These are phyloP conservation scores for Mrakiaceae sp. DNA, from an alignment of 1,284 basidiomycete genomes.

Conservation along the genomic window DNA sequence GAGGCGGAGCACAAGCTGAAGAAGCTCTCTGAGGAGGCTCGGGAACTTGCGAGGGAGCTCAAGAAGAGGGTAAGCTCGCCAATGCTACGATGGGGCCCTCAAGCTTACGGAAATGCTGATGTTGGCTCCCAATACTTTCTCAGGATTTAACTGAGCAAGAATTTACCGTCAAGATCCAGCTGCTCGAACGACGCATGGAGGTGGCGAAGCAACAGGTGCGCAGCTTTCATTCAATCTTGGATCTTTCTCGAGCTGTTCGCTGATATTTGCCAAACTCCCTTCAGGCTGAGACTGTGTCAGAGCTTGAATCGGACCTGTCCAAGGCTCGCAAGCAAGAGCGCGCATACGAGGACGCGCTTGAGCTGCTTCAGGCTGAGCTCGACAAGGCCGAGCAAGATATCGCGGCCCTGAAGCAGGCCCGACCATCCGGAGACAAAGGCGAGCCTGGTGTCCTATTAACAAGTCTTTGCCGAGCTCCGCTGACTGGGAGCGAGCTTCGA, in stretches of 20 bases:
- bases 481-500: no score
- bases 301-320: constrained; percentile 66
- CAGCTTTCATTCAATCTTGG: background rate
- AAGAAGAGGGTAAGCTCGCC: constrained; percentile 42
- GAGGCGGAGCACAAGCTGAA: constrained; percentile 81
- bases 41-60: constrained; percentile 70
- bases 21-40: constrained; percentile 77
- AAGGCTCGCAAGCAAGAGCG: constrained; percentile 77
- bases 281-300: constrained; percentile 61
- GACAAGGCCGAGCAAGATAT: constrained; percentile 80
- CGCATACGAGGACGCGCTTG: constrained; percentile 83
- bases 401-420: constrained; percentile 54
- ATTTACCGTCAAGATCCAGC: constrained; percentile 77
- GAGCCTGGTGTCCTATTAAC: background rate
- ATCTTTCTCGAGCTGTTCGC: background rate
- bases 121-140: background rate
- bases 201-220: constrained; percentile 62
- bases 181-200: constrained; percentile 87
- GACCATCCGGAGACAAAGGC: background rate
- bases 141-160: constrained; percentile 88
- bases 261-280: background rate
- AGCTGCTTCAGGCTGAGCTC: constrained; percentile 78
- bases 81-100: background rate
- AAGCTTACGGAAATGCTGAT: background rate
- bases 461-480: background rate